phyloP scores from a whole-genome alignment of 768 basidiomycete species.

The Termitomyces eurrhizus region DNA sequence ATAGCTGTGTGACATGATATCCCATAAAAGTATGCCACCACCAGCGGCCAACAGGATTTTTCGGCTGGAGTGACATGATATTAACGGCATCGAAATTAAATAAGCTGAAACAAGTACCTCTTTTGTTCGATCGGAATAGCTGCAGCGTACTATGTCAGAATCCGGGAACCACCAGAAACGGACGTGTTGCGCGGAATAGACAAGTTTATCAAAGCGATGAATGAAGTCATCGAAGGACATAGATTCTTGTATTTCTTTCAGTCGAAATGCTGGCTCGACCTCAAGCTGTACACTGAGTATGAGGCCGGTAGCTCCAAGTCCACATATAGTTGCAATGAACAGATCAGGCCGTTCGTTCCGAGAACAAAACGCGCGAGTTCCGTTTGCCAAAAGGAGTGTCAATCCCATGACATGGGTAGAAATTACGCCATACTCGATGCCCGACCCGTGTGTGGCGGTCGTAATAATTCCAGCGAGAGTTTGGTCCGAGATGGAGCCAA shows the following conservation, averaged over 20 bases:
- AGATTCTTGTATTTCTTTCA: conserved; percentile 68
- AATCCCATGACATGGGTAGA: conserved; percentile 78
- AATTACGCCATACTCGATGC: conserved; percentile 73
- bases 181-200: conserved; percentile 77
- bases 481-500: conserved; percentile 97
- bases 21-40: conserved; percentile 71
- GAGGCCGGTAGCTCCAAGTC: conserved; percentile 87
- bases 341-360: conserved; percentile 61
- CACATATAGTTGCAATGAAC: conserved; percentile 88
- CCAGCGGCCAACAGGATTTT: conserved; percentile 52
- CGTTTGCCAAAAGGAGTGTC: conserved; percentile 74
- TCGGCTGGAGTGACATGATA: conserved; percentile 37
- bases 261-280: conserved; percentile 77
- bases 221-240: conserved; percentile 62
- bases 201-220: conserved; percentile 49
- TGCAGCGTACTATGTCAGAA: conserved; percentile 65
- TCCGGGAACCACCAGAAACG: conserved; percentile 95
- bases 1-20: conserved; percentile 77
- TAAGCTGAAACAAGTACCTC: conserved; percentile 49
- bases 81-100: conserved; percentile 3
- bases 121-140: conserved; percentile 67
- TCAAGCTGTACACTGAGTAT: conserved; percentile 75
- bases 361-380: conserved; percentile 65
- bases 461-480: conserved; percentile 89
- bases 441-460: conserved; percentile 94